A percentile compares a stretch with the other conserved stretches of the same genome.
These are phyloP conservation scores for Wickerhamiella lipophila DNA, from an alignment of 805 yeast species.

Conservation along the genomic window DNA sequence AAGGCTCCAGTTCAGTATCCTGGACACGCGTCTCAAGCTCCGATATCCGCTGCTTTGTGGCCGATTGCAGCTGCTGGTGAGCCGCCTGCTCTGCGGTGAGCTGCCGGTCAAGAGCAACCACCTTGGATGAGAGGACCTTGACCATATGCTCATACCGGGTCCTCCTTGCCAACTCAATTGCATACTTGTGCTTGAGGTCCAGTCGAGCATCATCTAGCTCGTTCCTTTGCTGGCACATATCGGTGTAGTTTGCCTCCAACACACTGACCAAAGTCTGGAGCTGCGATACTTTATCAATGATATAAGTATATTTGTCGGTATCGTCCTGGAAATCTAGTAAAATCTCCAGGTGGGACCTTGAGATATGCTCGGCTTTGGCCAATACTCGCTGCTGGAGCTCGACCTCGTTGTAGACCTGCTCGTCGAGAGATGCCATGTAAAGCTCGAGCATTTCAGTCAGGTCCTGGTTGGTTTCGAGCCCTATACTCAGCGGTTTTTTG, in stretches of 20 bases:
- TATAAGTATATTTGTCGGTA: slow-evolving; percentile 10
- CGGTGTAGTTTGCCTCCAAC: slow-evolving; percentile 10
- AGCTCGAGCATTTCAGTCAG: slow-evolving; percentile 20
- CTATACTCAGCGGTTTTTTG: slow-evolving; percentile 15
- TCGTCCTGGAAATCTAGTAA: slow-evolving; percentile 8
- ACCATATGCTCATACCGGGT: slow-evolving; percentile 15
- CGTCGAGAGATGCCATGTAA: slow-evolving; percentile 24
- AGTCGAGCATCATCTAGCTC: slow-evolving; percentile 11
- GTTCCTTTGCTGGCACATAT: slow-evolving; percentile 11
- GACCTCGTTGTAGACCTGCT: slow-evolving; percentile 21
- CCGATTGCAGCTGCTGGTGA: neutral
- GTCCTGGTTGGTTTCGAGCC: slow-evolving; percentile 13
- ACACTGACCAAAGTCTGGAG: slow-evolving; percentile 4
- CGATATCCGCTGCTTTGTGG: neutral
- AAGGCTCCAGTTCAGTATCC: neutral
- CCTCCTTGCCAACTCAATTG: slow-evolving; percentile 11
- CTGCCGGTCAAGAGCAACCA: slow-evolving; percentile 7
- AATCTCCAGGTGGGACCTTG: slow-evolving; percentile 4
- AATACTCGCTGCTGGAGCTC: slow-evolving; percentile 14
- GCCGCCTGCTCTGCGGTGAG: slow-evolving; percentile 2
- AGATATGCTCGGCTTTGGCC: slow-evolving; percentile 1
- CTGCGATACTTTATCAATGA: slow-evolving; percentile 4
- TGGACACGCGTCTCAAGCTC: neutral
- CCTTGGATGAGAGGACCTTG: slow-evolving; percentile 11
- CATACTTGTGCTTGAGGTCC: slow-evolving; percentile 14